These are phyloP conservation scores for Coniferiporia sulphurascens DNA, from an alignment of 1,284 basidiomycete species.

Conservation along the genomic window DNA sequence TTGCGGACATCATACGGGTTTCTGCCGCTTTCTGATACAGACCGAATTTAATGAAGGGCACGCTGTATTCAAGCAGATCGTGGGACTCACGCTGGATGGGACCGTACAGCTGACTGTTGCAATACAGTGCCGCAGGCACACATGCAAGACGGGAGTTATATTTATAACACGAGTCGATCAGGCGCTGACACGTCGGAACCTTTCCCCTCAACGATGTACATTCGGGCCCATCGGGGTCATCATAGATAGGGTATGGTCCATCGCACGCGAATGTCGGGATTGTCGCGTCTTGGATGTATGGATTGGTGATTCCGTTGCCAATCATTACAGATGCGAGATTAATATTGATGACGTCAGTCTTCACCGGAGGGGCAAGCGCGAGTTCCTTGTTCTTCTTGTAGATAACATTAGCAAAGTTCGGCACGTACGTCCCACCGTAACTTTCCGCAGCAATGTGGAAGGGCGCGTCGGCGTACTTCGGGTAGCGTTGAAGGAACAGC, in stretches of 20 bases:
- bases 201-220: slow-evolving; percentile 61
- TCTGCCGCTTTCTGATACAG: slow-evolving; percentile 34
- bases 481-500: slow-evolving; percentile 74
- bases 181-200: slow-evolving; percentile 64
- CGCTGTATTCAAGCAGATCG: slow-evolving; percentile 18
- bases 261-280: slow-evolving; percentile 82
- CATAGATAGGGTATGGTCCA: slow-evolving; percentile 69
- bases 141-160: slow-evolving; percentile 56
- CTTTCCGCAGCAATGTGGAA: slow-evolving; percentile 76
- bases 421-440: slow-evolving; percentile 79
- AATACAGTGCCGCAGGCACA: slow-evolving; percentile 58
- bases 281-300: slow-evolving; percentile 66
- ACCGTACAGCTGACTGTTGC: slow-evolving; percentile 51
- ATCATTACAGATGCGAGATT: slow-evolving; percentile 78
- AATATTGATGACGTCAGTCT: slow-evolving; percentile 48
- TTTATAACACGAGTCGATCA: slow-evolving; percentile 62
- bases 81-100: slow-evolving; percentile 54
- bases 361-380: slow-evolving; percentile 29
- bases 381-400: slow-evolving; percentile 67
- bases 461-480: slow-evolving; percentile 58
- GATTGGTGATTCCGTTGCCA: slow-evolving; percentile 80
- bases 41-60: slow-evolving; percentile 22
- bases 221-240: slow-evolving; percentile 62
- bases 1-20: slow-evolving; percentile 85
- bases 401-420: slow-evolving; percentile 74